Percentiles rank a stretch among this genome's conserved stretches.
These are phyloP conservation scores for Monilinia laxa DNA, from an alignment of 2,329 filamentous ascomycete genomes.

Conservation along the genomic window DNA sequence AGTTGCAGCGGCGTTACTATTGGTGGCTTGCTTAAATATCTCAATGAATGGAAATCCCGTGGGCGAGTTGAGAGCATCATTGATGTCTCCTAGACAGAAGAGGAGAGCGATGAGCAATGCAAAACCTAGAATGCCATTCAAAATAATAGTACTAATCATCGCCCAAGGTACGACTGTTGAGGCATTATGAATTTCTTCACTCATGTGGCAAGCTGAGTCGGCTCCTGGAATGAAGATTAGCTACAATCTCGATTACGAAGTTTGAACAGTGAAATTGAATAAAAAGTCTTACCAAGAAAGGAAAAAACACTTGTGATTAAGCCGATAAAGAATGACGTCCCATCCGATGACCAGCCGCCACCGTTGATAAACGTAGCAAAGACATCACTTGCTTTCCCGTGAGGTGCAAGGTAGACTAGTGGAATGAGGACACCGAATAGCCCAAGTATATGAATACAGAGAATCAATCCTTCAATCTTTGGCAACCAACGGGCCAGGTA, in stretches of 20 bases:
- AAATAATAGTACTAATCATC: slow-evolving; percentile 47
- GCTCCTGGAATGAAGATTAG: slow-evolving; percentile 15
- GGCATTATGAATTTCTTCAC: slow-evolving; percentile 25
- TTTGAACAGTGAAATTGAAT: neutral
- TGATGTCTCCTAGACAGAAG: slow-evolving; percentile 42
- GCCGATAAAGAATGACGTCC: slow-evolving; percentile 42
- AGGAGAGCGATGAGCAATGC: slow-evolving; percentile 41
- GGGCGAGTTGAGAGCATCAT: slow-evolving; percentile 42
- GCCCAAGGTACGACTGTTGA: slow-evolving; percentile 22
- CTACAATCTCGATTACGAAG: neutral
- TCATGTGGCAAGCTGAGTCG: slow-evolving; percentile 23
- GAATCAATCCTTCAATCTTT: slow-evolving; percentile 45
- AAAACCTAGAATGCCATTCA: slow-evolving; percentile 50
- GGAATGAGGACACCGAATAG: slow-evolving; percentile 47
- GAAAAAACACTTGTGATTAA: slow-evolving; percentile 28
- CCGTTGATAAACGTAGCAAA: slow-evolving; percentile 40
- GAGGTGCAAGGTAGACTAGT: slow-evolving; percentile 39
- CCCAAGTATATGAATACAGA: slow-evolving; percentile 47
- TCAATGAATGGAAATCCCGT: slow-evolving; percentile 49
- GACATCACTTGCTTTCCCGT: slow-evolving; percentile 29
- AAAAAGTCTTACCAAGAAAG: slow-evolving; percentile 17
- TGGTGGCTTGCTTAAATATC: slow-evolving; percentile 52
- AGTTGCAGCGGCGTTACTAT: slow-evolving; percentile 46
- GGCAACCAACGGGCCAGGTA: slow-evolving; percentile 43
- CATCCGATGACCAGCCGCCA: slow-evolving; percentile 37